These are phyloP conservation scores for Handroanthus guayacan DNA, from an alignment of 257 asterid genomes.

Conservation along the genomic window DNA sequence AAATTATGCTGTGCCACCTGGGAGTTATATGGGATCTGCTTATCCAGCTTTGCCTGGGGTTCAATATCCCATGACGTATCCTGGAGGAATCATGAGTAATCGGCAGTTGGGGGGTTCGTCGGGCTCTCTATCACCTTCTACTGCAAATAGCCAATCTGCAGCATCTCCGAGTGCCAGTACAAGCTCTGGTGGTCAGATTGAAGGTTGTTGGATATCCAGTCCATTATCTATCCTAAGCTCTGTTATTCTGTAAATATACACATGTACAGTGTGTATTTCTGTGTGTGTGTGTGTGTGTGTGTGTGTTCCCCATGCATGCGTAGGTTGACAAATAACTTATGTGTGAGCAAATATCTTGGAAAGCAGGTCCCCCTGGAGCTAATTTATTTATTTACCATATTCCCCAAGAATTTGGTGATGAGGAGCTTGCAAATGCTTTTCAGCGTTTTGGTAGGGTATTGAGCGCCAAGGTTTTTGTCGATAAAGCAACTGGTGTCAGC, in stretches of 20 bases:
- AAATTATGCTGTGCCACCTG: slow-evolving; percentile 67
- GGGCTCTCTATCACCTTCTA: slow-evolving; percentile 60
- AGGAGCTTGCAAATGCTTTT: slow-evolving; percentile 84
- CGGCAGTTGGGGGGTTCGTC: slow-evolving; percentile 57
- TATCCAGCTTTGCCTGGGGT: slow-evolving; percentile 64
- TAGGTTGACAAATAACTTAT: slow-evolving; percentile 29
- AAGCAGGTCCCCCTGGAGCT: slow-evolving; percentile 95
- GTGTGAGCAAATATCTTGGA: slow-evolving; percentile 23
- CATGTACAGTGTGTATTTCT: not conserved
- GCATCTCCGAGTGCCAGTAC: slow-evolving; percentile 75
- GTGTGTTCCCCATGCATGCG: not conserved
- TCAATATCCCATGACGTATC: slow-evolving; percentile 74
- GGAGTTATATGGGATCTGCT: slow-evolving; percentile 64
- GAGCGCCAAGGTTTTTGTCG: slow-evolving; percentile 93
- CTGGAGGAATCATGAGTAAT: slow-evolving; percentile 56
- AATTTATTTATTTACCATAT: slow-evolving; percentile 94
- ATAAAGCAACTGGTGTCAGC: slow-evolving; percentile 91
- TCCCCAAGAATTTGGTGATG: slow-evolving; percentile 93
- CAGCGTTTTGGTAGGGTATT: slow-evolving; percentile 83
- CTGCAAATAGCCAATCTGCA: slow-evolving; percentile 62
- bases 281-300: not conserved
- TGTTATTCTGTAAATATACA: not conserved
- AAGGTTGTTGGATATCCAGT: slow-evolving; percentile 58
- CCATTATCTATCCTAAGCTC: not conserved
- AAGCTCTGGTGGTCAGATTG: slow-evolving; percentile 73